These are phyloP conservation scores for Misopates orontium DNA, from an alignment of 257 asterid species.

Conservation along the genomic window DNA sequence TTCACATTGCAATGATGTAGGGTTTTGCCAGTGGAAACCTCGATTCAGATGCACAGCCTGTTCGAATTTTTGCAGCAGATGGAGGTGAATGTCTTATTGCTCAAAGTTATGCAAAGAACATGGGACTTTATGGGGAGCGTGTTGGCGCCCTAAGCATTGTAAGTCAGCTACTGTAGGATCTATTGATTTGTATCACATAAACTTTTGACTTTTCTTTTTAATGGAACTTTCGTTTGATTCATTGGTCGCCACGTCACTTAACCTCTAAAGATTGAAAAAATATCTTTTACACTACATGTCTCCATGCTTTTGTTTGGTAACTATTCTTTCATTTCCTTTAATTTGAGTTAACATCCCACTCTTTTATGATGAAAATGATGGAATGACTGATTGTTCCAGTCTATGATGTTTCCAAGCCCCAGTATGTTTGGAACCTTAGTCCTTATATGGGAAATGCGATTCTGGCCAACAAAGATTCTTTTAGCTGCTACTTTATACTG, in stretches of 20 bases:
- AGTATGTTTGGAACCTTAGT: too few species aligned
- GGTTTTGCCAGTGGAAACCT: conserved; percentile 98
- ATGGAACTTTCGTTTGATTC: neutral
- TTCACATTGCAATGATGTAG: conserved; percentile 35
- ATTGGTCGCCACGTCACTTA: neutral
- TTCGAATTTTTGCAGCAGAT: conserved; percentile 80
- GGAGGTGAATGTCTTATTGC: conserved; percentile 95
- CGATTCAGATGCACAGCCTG: conserved; percentile 84
- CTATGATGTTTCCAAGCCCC: neutral
- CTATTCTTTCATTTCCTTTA: neutral
- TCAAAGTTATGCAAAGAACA: conserved; percentile 96
- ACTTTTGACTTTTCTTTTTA: neutral
- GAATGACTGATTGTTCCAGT: neutral
- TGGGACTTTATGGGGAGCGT: conserved; percentile 99
- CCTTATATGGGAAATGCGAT: too few species aligned
- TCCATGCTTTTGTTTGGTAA: neutral
- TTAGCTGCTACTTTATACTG: too few species aligned
- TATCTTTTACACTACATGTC: neutral
- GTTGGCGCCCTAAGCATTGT: conserved; percentile 97
- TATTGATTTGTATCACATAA: neutral
- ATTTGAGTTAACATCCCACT: neutral
- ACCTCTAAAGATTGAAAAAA: neutral
- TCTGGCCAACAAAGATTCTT: too few species aligned
- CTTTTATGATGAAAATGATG: neutral
- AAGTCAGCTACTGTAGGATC: conserved; percentile 38